phyloP scores from a whole-genome alignment of 176 grass and related monocot genomes.

The Areca catechu region DNA sequence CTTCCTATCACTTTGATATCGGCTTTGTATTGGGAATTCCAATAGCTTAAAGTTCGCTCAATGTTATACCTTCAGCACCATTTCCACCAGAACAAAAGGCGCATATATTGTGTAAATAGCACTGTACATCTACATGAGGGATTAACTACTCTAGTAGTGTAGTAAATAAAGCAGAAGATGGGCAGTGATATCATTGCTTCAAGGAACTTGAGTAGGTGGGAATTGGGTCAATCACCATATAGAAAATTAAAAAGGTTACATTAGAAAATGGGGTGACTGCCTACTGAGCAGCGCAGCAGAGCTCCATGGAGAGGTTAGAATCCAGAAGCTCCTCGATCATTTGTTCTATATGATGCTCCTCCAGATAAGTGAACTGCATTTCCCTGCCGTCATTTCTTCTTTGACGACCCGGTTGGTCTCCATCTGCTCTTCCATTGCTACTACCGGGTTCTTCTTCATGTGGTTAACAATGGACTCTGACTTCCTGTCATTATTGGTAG shows the following conservation, averaged over 20 bases:
- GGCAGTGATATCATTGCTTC: background rate
- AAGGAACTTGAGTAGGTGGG: background rate
- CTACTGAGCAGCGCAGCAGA: constrained; percentile 44
- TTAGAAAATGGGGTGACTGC: background rate
- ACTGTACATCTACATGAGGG: too few species aligned
- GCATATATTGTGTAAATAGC: too few species aligned
- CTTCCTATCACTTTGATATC: too few species aligned
- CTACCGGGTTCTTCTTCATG: too few species aligned
- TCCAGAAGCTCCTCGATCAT: constrained; percentile 98
- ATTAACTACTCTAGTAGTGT: background rate
- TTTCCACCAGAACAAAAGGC: too few species aligned
- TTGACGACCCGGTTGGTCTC: background rate
- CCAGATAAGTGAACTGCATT: constrained; percentile 41
- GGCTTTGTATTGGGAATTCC: too few species aligned
- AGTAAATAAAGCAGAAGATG: background rate
- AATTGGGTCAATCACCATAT: background rate
- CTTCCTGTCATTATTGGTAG: too few species aligned
- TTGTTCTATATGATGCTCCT: constrained; percentile 88
- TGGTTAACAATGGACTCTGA: too few species aligned
- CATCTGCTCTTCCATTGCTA: too few species aligned
- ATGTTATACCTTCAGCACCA: too few species aligned
- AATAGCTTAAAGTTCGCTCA: too few species aligned
- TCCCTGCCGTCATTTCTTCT: constrained; percentile 10
- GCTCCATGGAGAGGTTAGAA: constrained; percentile 91
- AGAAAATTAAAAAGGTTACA: background rate